Percentiles rank a stretch among this genome's conserved stretches.
These are phyloP conservation scores for Leucosporidium yakuticum DNA, from an alignment of 768 basidiomycete genomes.

Conservation along the genomic window DNA sequence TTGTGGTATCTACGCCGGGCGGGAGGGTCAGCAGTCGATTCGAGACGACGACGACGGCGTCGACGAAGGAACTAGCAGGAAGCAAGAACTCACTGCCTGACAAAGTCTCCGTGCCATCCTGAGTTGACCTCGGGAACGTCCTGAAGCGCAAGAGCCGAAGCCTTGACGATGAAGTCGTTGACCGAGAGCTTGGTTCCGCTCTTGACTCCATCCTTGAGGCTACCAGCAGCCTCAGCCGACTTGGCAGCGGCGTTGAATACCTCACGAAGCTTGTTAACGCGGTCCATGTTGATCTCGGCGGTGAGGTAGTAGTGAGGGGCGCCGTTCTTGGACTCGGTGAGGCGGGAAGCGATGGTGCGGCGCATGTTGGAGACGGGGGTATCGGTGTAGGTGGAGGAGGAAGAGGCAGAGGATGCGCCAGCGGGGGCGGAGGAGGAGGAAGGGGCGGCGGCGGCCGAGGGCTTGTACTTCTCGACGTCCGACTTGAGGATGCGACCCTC, in stretches of 20 bases:
- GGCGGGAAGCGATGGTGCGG: slow-evolving; percentile 79
- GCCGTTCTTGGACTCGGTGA: slow-evolving; percentile 87
- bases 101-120: slow-evolving; percentile 92
- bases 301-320: slow-evolving; percentile 98
- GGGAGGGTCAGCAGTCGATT: neutral
- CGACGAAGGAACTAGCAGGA: too few relatives aligned
- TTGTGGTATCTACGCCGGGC: slow-evolving; percentile 72
- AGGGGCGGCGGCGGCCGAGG: slow-evolving; percentile 44
- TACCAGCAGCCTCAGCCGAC: slow-evolving; percentile 53
- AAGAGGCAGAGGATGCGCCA: slow-evolving; percentile 50
- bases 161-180: slow-evolving; percentile 98
- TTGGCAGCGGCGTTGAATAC: slow-evolving; percentile 71
- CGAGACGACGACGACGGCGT: too few relatives aligned
- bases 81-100: slow-evolving; percentile 69
- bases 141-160: slow-evolving; percentile 75
- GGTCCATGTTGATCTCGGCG: slow-evolving; percentile 92
- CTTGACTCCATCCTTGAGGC: slow-evolving; percentile 58
- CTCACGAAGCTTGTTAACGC: slow-evolving; percentile 83
- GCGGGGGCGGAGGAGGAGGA: slow-evolving; percentile 49
- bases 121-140: slow-evolving; percentile 98
- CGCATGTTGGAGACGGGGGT: slow-evolving; percentile 91
- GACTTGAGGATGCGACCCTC: slow-evolving; percentile 87
- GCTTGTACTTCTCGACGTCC: slow-evolving; percentile 86
- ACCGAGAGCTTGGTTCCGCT: slow-evolving; percentile 69
- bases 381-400: slow-evolving; percentile 61